Conservation (phyloP, 768 basidiomycete species). For the Leccinum truebloodii region DNA sequence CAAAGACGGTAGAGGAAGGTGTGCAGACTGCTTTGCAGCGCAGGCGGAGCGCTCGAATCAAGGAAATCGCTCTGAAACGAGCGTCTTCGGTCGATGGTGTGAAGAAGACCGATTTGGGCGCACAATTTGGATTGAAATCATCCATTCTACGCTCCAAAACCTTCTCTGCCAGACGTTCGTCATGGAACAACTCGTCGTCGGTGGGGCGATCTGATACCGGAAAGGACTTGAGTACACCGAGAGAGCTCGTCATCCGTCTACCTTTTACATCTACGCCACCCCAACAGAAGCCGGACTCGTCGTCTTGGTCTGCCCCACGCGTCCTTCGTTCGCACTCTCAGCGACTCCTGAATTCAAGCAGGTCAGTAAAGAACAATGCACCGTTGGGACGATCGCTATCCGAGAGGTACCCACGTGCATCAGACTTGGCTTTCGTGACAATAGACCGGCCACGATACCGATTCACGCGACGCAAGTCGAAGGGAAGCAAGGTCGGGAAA, state of each 20-base stretch:
- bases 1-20: background rate
- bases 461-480: conserved; percentile 15
- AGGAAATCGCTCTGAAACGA: conserved; percentile 15
- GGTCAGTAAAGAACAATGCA: background rate
- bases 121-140: conserved; percentile 5
- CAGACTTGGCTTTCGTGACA: conserved; percentile 26
- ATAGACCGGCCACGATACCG: conserved; percentile 24
- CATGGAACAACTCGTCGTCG: background rate
- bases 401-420: conserved; percentile 21
- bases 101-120: background rate
- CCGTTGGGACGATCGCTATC: conserved; percentile 27
- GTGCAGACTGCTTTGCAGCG: conserved; percentile 8
- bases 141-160: conserved; percentile 16
- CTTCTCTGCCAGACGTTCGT: conserved; percentile 1
- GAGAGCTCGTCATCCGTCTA: conserved; percentile 21
- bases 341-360: conserved; percentile 4
- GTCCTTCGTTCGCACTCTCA: conserved; percentile 32
- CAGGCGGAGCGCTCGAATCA: conserved; percentile 29
- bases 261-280: conserved; percentile 27
- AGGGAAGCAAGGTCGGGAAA: conserved; percentile 2
- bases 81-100: conserved; percentile 5
- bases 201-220: background rate
- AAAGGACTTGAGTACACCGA: conserved; percentile 7
- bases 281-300: conserved; percentile 3
- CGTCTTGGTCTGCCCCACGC: conserved; percentile 15